These are phyloP conservation scores for Sequoiadendron giganteum DNA, from an alignment of 75 land plant species.

Conservation along the genomic window DNA sequence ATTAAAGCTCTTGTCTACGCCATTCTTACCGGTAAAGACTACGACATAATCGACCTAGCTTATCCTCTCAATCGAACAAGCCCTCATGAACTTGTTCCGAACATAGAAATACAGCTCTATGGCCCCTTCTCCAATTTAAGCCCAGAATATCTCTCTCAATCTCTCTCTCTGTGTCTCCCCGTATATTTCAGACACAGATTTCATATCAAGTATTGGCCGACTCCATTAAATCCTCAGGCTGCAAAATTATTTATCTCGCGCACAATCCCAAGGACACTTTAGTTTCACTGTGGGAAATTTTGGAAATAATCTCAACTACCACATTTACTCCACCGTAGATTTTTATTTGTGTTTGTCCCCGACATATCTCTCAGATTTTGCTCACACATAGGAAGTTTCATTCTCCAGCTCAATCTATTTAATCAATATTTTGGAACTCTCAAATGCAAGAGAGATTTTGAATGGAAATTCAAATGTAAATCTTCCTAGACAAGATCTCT, in stretches of 20 bases:
- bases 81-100: slow-evolving; percentile 24
- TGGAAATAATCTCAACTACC: no score
- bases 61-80: neutral
- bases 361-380: no score
- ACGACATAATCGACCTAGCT: neutral
- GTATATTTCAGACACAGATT: slow-evolving; percentile 24
- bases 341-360: no score
- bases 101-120: neutral
- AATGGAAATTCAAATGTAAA: no score
- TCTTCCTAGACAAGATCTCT: no score
- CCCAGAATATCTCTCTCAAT: neutral
- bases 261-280: slow-evolving; percentile 30
- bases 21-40: neutral
- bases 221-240: slow-evolving; percentile 11
- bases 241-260: slow-evolving; percentile 15
- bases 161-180: slow-evolving; percentile 3
- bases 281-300: slow-evolving; percentile 9
- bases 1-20: slow-evolving; percentile 14
- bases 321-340: no score
- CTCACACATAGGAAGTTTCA: no score
- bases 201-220: slow-evolving; percentile 15
- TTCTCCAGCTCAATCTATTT: no score
- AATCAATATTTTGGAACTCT: no score
- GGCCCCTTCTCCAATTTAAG: neutral
- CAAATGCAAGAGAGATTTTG: no score